phyloP scores from a whole-genome alignment of 2,329 filamentous ascomycete species.

The Penicillium verrucosum region DNA sequence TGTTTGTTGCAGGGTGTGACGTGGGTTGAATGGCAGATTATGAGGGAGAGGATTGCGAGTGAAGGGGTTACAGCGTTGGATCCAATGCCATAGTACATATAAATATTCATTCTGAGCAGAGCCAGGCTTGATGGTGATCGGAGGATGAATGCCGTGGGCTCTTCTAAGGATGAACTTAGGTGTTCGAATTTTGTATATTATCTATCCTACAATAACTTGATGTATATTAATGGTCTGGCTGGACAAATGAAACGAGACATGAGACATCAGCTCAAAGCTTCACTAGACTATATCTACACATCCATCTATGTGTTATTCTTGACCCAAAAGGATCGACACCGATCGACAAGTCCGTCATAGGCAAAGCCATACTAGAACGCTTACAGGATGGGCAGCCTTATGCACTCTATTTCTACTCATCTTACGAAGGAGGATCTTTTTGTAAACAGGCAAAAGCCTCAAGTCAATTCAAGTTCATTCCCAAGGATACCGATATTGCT shows the following conservation, averaged over 20 bases:
- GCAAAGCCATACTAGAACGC: background rate
- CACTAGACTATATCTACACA: background rate
- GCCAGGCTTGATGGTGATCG: background rate
- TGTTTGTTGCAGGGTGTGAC: conserved; percentile 73
- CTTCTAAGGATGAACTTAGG: background rate
- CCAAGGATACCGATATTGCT: background rate
- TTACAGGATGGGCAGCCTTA: background rate
- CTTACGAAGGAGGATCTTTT: background rate
- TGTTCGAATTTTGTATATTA: background rate
- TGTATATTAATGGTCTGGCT: background rate
- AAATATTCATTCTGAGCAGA: background rate
- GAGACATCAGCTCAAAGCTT: background rate
- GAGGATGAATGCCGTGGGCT: background rate
- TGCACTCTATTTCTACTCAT: background rate
- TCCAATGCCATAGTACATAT: background rate
- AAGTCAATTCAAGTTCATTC: conserved; percentile 1
- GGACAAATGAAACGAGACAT: background rate
- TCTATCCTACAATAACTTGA: background rate
- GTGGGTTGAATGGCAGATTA: conserved; percentile 69
- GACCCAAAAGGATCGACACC: background rate
- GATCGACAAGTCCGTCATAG: background rate
- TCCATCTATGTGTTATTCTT: background rate
- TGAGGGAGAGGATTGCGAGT: conserved; percentile 27
- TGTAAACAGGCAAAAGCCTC: background rate
- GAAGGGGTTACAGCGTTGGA: conserved; percentile 23